Evolutionary conservation across 2,329 filamentous ascomycete species (phyloP).

Genomic region (Xylariaceae sp.): DNA sequence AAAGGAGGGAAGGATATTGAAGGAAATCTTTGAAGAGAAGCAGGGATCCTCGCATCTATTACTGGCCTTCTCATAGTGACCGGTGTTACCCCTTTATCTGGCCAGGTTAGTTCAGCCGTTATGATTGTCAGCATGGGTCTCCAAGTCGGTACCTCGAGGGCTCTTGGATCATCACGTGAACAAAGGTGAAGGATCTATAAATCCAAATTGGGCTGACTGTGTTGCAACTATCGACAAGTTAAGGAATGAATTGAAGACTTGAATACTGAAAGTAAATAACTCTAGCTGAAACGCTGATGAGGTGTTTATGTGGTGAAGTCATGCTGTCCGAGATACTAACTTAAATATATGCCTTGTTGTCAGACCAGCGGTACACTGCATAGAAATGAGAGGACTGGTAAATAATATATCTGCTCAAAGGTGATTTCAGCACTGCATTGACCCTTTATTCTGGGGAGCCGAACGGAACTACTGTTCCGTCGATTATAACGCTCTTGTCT

Average conservation of each 20-base stretch:
- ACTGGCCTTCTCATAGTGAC: too few relatives aligned
- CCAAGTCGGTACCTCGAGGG: too few relatives aligned
- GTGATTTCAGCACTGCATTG: neutral
- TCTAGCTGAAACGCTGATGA: neutral
- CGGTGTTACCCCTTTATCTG: too few relatives aligned
- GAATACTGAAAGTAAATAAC: neutral
- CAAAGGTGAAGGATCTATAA: neutral
- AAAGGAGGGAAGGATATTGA: too few relatives aligned
- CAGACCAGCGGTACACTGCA: neutral
- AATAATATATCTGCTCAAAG: neutral
- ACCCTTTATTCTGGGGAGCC: neutral
- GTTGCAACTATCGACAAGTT: neutral
- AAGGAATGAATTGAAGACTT: neutral
- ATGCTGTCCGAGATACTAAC: neutral
- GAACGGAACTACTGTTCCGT: neutral
- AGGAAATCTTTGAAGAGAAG: too few relatives aligned
- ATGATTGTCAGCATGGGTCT: too few relatives aligned
- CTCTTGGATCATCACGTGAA: neutral
- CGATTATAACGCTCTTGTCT: neutral
- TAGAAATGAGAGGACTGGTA: neutral
- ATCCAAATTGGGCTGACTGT: neutral
- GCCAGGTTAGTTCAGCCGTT: too few relatives aligned
- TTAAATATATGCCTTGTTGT: neutral
- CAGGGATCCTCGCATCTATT: too few relatives aligned
- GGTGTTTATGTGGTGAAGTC: neutral